Conservation (phyloP, 257 asterid genomes). For the Plantago elongata region DNA sequence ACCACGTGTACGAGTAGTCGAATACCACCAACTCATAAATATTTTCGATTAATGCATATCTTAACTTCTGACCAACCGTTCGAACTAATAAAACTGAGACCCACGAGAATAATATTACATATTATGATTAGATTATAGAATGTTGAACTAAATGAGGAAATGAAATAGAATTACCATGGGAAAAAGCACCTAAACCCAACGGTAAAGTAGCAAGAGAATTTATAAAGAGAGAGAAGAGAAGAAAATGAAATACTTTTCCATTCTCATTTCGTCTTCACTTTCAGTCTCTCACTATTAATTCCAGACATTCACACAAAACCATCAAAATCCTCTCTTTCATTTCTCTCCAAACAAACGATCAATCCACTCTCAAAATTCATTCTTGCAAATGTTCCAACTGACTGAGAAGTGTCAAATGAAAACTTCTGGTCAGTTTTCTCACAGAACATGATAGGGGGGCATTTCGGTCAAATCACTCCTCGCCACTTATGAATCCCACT, state of each 20-base stretch:
- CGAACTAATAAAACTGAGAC: no score
- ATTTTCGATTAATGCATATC: no score
- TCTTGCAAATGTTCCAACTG: neutral
- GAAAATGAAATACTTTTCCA: neutral
- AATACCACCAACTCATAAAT: no score
- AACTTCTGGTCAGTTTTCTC: no score
- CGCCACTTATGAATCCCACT: constrained; percentile 75
- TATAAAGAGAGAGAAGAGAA: constrained; percentile 22
- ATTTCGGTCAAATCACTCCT: constrained; percentile 1
- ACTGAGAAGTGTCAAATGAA: neutral
- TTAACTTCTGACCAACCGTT: no score
- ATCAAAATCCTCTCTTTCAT: constrained; percentile 1
- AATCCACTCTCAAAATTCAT: neutral
- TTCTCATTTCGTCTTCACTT: constrained; percentile 13
- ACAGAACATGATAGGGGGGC: no score
- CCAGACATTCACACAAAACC: constrained; percentile 12
- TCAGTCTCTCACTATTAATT: neutral
- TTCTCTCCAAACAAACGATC: constrained; percentile 7
- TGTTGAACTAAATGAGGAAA: no score
- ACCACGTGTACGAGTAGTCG: no score
- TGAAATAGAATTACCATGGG: constrained; percentile 11
- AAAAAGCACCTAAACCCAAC: constrained; percentile 30
- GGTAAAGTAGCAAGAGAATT: constrained; percentile 34
- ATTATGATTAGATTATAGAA: no score
- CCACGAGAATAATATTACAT: no score